Evolutionary conservation across 129 eudicot species (phyloP), one percentile per base, ranked within the genome.

Genomic region (Lonicera japonica): DNA sequence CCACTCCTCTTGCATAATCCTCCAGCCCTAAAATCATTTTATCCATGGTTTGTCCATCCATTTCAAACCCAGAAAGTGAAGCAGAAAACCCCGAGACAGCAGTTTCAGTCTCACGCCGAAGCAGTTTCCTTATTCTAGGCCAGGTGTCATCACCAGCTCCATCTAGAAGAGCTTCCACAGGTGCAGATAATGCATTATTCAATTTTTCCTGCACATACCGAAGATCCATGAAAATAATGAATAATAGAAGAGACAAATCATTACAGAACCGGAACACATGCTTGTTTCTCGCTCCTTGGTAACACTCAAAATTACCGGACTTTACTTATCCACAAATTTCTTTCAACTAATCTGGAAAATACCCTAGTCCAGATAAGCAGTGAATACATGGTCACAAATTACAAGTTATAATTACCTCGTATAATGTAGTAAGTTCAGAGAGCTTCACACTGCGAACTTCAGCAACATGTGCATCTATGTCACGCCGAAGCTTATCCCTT

Each of bases 51-150:
- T 68, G 61, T 54, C 75, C 94, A 67, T 88, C 96, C 82, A 94
- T 78, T 64, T 94, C 95, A 73, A 83, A 94, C 61, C 89, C 85
- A 67, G 94, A 72, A 65, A 94, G 89, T 39, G 95, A 89, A 76
- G 64, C 73, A 43, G 95, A 70, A 50, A 79, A 82, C 57, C 85
- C 99, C 21, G 86, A 61, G 43, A 85, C 72, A 17, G 96, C 86
- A 50, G 64, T 64, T 74, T 85, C 88, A 59, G 76, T 83, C 89
- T 85, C 99, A 39, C 79, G 90, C 38, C 38, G 81, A 57, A 94
- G 89, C 74, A 94, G 96, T 67, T 77, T 88, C 72, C 99, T 85
- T 76, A 94, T 88, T 66, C 96, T 80, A 29, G 89, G 95, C 99
- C 99, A 94, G 38, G 99, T 87, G 38, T 94, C 95, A 70, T 88